These are phyloP conservation scores for Penstemon davidsonii DNA, from an alignment of 257 asterid genomes.

Conservation along the genomic window DNA sequence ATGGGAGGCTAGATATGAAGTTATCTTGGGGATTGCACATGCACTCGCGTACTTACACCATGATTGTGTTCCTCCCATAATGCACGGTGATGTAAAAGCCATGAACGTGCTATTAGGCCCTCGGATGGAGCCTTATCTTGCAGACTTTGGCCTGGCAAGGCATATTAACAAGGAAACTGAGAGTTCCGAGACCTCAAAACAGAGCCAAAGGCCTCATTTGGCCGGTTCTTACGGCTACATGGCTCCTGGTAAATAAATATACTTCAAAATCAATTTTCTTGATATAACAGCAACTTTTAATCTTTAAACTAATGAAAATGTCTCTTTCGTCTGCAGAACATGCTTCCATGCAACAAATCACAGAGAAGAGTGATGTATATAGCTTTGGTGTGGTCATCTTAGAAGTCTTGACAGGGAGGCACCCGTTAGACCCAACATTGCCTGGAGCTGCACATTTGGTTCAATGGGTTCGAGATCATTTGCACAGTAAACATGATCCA, in stretches of 20 bases:
- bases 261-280: background rate
- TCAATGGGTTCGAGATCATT: constrained; percentile 79
- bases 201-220: constrained; percentile 71
- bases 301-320: background rate
- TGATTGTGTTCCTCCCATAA: constrained; percentile 87
- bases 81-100: constrained; percentile 98
- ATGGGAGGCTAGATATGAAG: constrained; percentile 82
- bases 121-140: constrained; percentile 80
- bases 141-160: constrained; percentile 92
- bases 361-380: constrained; percentile 86
- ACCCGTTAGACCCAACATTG: constrained; percentile 87
- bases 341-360: constrained; percentile 69
- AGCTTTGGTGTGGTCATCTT: constrained; percentile 81
- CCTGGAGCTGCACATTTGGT: constrained; percentile 86
- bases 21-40: constrained; percentile 75
- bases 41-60: constrained; percentile 90
- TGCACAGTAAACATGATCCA: constrained; percentile 60
- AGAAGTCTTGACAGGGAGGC: constrained; percentile 95
- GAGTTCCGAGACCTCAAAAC: constrained; percentile 36
- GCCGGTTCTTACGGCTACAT: constrained; percentile 98
- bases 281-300: background rate
- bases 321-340: constrained; percentile 53
- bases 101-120: constrained; percentile 86
- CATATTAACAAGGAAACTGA: constrained; percentile 35
- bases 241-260: constrained; percentile 79